A percentile compares a stretch with the other conserved stretches of the same genome.
Conservation (phyloP, 2,329 filamentous ascomycete genomes). For the Fusarium cyanostomum region DNA sequence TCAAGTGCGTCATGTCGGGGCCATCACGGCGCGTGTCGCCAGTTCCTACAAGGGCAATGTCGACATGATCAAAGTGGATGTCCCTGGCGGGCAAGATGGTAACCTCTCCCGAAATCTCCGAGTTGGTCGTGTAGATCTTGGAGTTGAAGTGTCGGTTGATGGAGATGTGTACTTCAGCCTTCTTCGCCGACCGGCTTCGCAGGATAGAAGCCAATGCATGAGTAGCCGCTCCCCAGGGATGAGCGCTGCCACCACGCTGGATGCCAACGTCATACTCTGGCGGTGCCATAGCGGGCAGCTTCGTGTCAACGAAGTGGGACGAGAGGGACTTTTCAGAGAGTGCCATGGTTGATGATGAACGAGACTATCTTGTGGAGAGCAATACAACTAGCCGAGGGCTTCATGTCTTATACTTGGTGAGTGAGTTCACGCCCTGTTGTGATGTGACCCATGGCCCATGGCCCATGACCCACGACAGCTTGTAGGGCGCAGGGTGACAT, state of each 20-base stretch:
- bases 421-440: constrained; percentile 25
- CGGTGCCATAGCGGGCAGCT: constrained; percentile 14
- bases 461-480: constrained; percentile 32
- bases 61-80: constrained; percentile 27
- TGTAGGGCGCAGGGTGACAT: constrained; percentile 31
- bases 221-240: constrained; percentile 25
- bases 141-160: constrained; percentile 39
- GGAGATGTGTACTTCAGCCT: constrained; percentile 15
- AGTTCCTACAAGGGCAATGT: constrained; percentile 31
- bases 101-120: constrained; percentile 36
- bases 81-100: constrained; percentile 20
- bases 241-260: constrained; percentile 2
- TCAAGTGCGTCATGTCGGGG: constrained; percentile 30
- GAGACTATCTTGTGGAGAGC: neutral
- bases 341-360: constrained; percentile 12
- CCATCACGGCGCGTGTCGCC: constrained; percentile 34
- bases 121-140: constrained; percentile 39
- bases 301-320: constrained; percentile 19
- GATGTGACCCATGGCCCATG: constrained; percentile 26
- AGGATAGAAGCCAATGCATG: constrained; percentile 10
- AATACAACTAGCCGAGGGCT: neutral
- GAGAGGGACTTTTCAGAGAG: constrained; percentile 11
- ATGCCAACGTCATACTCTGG: constrained; percentile 33
- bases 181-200: constrained; percentile 17
- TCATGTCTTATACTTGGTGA: constrained; percentile 2